Evolutionary conservation across 129 eudicot species (phyloP), one percentile per base, ranked within the genome.

Genomic region (Artemisia argyi): DNA sequence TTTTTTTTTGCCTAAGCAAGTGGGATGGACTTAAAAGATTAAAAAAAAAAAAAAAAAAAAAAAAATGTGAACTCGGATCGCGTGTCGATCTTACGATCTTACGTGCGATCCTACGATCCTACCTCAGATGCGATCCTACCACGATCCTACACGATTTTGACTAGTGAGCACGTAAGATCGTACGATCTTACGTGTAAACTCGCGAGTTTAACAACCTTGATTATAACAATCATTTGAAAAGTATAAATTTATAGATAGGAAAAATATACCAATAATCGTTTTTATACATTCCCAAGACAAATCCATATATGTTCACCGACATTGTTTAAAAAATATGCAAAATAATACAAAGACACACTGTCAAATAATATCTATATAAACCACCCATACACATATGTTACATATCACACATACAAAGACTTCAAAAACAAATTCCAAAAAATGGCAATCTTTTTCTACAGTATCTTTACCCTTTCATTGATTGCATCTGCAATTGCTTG

Each of bases 221-320:
- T n/a, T n/a, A n/a, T 3, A 15, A 3, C 7, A 5, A n/a, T 4
- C 3, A 18, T 13, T 30, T 22, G 30, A 3, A 26, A 7, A 18
- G 14, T 17, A 57, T 7, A 18, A 4, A 11, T 12, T 54, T 32
- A 5, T 30, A 11, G 12, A 53, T 0, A 35, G 4, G 19, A 61
- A 61, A 51, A 32, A 5, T 35, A 51, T 14, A 67, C 51, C 42
- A 76, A 52, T 44, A 69, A 61, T 62, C 55, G 48, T 69, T 61
- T 35, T 61, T 14, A 53, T 24, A 14, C 60, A 71, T 53, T 77
- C 71, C 81, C 82, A 15, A 78, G 82, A 78, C 72, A 63, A 71
- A 78, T 63, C 61, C 81, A 78, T 64, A 72, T n/a, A n/a, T n/a
- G n/a, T 55, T 64, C 82, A 71, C 82, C 82, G 82, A 78, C 82